These are phyloP conservation scores for Cryptosporidium ubiquitum DNA, from an alignment of 169 alveolate genomes.

Conservation along the genomic window DNA sequence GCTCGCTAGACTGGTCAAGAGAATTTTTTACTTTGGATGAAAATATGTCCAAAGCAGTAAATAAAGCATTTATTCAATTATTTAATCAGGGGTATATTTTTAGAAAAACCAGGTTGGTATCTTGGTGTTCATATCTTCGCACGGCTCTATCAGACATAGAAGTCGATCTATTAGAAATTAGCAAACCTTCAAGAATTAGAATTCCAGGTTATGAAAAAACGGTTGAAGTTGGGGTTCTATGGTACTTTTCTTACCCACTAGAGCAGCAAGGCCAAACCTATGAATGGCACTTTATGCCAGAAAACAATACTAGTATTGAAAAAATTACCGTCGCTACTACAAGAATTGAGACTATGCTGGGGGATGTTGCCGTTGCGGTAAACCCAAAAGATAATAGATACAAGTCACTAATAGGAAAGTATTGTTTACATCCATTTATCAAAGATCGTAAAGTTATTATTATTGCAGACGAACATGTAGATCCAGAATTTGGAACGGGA, in stretches of 20 bases:
- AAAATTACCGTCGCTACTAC: slow-evolving; percentile 94
- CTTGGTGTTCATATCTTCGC: slow-evolving; percentile 97
- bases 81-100: slow-evolving; percentile 94
- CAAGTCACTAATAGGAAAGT: slow-evolving; percentile 93
- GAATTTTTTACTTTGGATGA: slow-evolving; percentile 97
- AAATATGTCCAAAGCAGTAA: slow-evolving; percentile 92
- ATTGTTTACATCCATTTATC: slow-evolving; percentile 96
- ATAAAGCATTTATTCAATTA: slow-evolving; percentile 94
- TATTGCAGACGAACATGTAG: slow-evolving; percentile 96
- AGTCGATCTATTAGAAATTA: slow-evolving; percentile 95
- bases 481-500: slow-evolving; percentile 99
- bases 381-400: slow-evolving; percentile 98
- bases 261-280: slow-evolving; percentile 85
- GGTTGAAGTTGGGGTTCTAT: slow-evolving; percentile 97
- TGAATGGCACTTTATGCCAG: slow-evolving; percentile 80
- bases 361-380: slow-evolving; percentile 99
- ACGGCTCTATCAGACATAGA: slow-evolving; percentile 99
- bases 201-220: slow-evolving; percentile 87
- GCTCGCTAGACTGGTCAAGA: slow-evolving; percentile 98
- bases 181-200: slow-evolving; percentile 86
- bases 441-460: slow-evolving; percentile 92
- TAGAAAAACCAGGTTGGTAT: slow-evolving; percentile 95
- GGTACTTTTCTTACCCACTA: slow-evolving; percentile 93
- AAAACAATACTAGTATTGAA: slow-evolving; percentile 75
- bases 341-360: slow-evolving; percentile 99